phyloP scores from a whole-genome alignment of 192 early-diverging fungal species.

The Physocladia obscura region DNA sequence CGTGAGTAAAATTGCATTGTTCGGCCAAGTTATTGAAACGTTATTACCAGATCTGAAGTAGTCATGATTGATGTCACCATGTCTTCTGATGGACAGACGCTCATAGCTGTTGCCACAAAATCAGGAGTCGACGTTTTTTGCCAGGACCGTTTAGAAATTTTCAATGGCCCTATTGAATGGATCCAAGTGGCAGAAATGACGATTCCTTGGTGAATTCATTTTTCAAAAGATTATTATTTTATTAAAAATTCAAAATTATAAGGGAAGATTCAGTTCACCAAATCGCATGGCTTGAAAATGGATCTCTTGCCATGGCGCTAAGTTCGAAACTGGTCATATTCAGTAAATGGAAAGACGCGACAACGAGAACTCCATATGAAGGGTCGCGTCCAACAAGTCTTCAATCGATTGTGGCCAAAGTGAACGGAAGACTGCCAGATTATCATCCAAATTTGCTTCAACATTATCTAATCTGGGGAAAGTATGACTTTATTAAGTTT shows the following conservation, averaged over 20 bases:
- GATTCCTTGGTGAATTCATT: slow-evolving; percentile 45
- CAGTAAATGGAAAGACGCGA: slow-evolving; percentile 62
- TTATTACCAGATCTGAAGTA: slow-evolving; percentile 63
- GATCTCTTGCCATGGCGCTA: slow-evolving; percentile 60
- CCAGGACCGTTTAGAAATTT: slow-evolving; percentile 46
- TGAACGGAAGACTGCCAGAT: slow-evolving; percentile 60
- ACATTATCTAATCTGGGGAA: slow-evolving; percentile 74
- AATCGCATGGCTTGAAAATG: slow-evolving; percentile 48
- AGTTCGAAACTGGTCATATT: slow-evolving; percentile 57
- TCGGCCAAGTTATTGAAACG: background rate
- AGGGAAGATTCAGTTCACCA: slow-evolving; percentile 29
- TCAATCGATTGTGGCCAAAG: background rate
- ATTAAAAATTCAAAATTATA: background rate
- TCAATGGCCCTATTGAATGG: slow-evolving; percentile 49
- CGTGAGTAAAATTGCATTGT: slow-evolving; percentile 24
- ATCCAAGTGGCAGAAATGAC: slow-evolving; percentile 54
- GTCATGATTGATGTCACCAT: slow-evolving; percentile 45
- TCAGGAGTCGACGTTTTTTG: slow-evolving; percentile 61
- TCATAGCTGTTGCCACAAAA: slow-evolving; percentile 65
- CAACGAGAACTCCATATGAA: background rate
- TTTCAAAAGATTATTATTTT: background rate
- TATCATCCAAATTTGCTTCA: slow-evolving; percentile 72
- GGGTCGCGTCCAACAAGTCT: background rate
- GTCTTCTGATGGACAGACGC: slow-evolving; percentile 70
- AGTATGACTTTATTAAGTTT: slow-evolving; percentile 54